These are phyloP conservation scores for Phytophthora pistaciae DNA, from an alignment of 352 stramenopile species.

Conservation along the genomic window DNA sequence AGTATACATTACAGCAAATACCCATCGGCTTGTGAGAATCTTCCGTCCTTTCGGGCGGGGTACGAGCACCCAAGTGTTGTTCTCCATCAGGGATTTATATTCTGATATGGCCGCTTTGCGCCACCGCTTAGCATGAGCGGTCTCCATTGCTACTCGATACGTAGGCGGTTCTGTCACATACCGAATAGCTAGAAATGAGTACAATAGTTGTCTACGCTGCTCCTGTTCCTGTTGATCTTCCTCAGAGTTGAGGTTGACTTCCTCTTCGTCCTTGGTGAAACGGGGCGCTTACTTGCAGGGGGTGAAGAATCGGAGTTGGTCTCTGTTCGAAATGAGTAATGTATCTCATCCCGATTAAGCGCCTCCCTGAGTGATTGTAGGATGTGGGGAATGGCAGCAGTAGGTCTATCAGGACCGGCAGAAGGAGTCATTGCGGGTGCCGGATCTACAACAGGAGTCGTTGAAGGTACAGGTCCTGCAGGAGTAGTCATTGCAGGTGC, in stretches of 20 bases:
- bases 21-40: constrained; percentile 5
- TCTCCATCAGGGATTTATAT: background rate
- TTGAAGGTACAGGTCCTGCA: background rate
- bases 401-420: background rate
- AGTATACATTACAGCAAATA: constrained; percentile 3
- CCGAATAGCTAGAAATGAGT: background rate
- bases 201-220: background rate
- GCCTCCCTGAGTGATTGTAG: background rate
- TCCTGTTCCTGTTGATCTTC: background rate
- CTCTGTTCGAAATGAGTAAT: background rate
- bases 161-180: background rate
- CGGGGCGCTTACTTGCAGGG: background rate
- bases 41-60: background rate
- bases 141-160: background rate
- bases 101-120: background rate
- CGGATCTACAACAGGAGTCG: too few species aligned
- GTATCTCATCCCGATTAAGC: background rate
- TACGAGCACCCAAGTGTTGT: background rate
- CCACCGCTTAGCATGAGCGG: background rate
- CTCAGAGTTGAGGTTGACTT: background rate
- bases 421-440: background rate
- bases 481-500: background rate
- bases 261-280: background rate
- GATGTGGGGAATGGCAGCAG: background rate
- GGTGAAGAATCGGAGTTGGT: background rate